Base-by-base conservation (phyloP, 1,284 basidiomycete genomes). In the Ceratobasidium sp. region DNA sequence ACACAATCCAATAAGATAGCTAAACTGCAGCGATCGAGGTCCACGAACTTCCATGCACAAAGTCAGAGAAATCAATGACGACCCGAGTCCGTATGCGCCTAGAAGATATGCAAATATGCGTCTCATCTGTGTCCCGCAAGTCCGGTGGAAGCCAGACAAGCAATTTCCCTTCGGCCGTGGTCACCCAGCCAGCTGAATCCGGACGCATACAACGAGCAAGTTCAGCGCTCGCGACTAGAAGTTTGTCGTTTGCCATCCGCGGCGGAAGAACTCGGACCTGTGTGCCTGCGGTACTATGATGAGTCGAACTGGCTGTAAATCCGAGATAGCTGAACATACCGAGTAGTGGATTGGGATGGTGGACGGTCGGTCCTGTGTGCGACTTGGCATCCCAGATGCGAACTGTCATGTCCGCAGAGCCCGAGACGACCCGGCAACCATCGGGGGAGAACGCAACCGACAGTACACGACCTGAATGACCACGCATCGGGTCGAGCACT, bases 121-220 rank as follows among this genome's bases (percentile, higher is more conserved):
- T 29, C 1, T 13, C n/a, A 5, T 24, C 11, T 0, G 29, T 3
- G 1, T 53, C 22, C 14, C 51, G 51, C 24, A 53, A 24, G 0
- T 53, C 56, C 3, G 13, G 56, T 5, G 56, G 56, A 19, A 59
- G 56, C 56, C 56, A 59, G 1, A 59, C 14, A n/a, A 59, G 16
- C 2, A 16, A 31, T 19, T 29, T 59, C 1, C 56, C 56, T 1
- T 59, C 56, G 16, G 16, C 19, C 16, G 14, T 11, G 8, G 31
- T n/a, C 22, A 59, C 56, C 56, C 56, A 59, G 3, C 56, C 56
- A 3, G n/a, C 22, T 0, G 11, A 8, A 14, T 14, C 8, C 8
- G 22, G 1, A 13, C 5, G 8, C 2, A 24, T 24, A 1, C 11
- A 9, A 13, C 22, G 13, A 4, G 27, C 22, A 1, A 24, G 51